A percentile compares a stretch with the other conserved stretches of the same genome.
phyloP scores from a whole-genome alignment of 108 stramenopile genomes.

The Seminavis robusta region DNA sequence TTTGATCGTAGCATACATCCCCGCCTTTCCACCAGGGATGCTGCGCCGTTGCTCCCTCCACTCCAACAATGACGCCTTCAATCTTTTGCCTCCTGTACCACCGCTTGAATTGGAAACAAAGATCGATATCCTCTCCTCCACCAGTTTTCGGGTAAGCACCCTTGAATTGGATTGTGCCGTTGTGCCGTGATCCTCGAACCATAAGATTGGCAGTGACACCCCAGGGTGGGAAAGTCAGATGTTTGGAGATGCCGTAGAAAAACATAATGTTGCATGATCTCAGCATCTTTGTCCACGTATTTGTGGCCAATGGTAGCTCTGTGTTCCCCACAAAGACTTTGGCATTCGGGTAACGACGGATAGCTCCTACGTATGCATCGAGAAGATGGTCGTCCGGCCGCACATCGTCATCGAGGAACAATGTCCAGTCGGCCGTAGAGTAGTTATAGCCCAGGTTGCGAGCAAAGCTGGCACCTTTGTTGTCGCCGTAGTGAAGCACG shows the following conservation, averaged over 20 bases:
- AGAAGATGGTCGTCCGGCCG: slow-evolving; percentile 40
- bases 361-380: slow-evolving; percentile 42
- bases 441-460: slow-evolving; percentile 48
- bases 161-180: slow-evolving; percentile 35
- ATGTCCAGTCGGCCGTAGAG: slow-evolving; percentile 43
- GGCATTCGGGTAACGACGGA: slow-evolving; percentile 28
- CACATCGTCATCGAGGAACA: slow-evolving; percentile 75
- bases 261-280: slow-evolving; percentile 31
- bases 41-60: background rate
- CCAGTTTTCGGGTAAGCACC: slow-evolving; percentile 45
- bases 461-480: slow-evolving; percentile 52
- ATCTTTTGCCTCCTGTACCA: no score
- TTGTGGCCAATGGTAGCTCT: slow-evolving; percentile 23
- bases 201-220: slow-evolving; percentile 60
- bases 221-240: slow-evolving; percentile 34
- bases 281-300: slow-evolving; percentile 30
- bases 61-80: background rate
- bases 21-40: slow-evolving; percentile 3
- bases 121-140: slow-evolving; percentile 54
- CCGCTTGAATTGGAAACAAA: slow-evolving; percentile 33
- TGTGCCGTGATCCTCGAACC: slow-evolving; percentile 18
- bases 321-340: slow-evolving; percentile 37
- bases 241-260: slow-evolving; percentile 37
- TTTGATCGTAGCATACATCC: slow-evolving; percentile 1
- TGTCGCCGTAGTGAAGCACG: slow-evolving; percentile 35